A percentile compares a stretch with the other conserved stretches of the same genome.
phyloP scores from a whole-genome alignment of 495 filamentous ascomycete species.

The Penicillium arizonense region DNA sequence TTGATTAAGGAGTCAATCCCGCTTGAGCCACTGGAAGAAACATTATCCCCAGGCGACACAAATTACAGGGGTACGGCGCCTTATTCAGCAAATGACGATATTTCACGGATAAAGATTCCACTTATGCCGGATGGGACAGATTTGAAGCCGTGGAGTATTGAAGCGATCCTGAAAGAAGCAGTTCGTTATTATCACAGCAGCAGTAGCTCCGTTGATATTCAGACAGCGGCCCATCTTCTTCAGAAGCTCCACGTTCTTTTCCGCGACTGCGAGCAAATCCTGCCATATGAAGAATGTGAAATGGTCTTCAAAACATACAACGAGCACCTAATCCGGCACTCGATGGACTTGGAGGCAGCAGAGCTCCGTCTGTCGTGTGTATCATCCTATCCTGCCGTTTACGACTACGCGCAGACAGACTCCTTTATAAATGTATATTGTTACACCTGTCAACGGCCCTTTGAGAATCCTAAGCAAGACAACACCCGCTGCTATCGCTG shows the following conservation, averaged over 20 bases:
- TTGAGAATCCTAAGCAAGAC: slow-evolving; percentile 42
- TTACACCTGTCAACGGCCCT: slow-evolving; percentile 45
- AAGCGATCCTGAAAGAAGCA: slow-evolving; percentile 43
- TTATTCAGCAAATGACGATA: slow-evolving; percentile 15
- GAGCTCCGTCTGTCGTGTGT: slow-evolving; percentile 66
- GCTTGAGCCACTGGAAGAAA: slow-evolving; percentile 14
- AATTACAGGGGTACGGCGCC: background rate
- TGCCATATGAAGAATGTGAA: slow-evolving; percentile 43
- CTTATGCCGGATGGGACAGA: slow-evolving; percentile 28
- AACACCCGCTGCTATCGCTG: slow-evolving; percentile 46
- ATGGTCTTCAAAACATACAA: slow-evolving; percentile 64
- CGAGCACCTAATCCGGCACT: slow-evolving; percentile 58
- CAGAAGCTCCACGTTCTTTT: slow-evolving; percentile 45
- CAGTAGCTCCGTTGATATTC: slow-evolving; percentile 39
- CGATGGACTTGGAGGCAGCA: slow-evolving; percentile 65
- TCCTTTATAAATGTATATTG: slow-evolving; percentile 47
- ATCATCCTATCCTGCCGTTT: slow-evolving; percentile 59
- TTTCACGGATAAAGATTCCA: slow-evolving; percentile 30
- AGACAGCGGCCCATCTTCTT: slow-evolving; percentile 48
- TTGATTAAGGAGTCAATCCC: slow-evolving; percentile 39
- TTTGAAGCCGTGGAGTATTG: slow-evolving; percentile 49
- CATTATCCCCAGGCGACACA: background rate
- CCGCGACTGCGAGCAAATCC: slow-evolving; percentile 37
- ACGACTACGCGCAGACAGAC: slow-evolving; percentile 53
- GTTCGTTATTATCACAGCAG: slow-evolving; percentile 44